phyloP scores from a whole-genome alignment of 2,329 filamentous ascomycete genomes.

The Trichoderma semiorbis region DNA sequence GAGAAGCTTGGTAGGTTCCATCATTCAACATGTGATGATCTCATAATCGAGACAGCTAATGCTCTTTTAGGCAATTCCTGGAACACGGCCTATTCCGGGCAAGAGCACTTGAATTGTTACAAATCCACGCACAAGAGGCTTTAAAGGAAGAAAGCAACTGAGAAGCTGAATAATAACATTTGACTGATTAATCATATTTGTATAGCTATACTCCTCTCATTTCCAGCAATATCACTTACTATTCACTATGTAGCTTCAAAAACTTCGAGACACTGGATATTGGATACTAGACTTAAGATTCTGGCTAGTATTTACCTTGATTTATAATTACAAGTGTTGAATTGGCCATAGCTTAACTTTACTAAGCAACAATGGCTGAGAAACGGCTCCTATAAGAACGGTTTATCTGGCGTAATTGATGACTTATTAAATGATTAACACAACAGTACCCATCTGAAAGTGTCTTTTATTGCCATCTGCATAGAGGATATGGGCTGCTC shows the following conservation, averaged over 20 bases:
- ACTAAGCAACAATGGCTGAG: not conserved
- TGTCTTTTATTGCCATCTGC: not conserved
- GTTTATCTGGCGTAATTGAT: not conserved
- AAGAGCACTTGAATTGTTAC: not conserved
- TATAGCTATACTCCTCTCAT: too few species aligned
- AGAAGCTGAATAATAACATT: not conserved
- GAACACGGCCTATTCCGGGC: not conserved
- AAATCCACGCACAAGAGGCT: not conserved
- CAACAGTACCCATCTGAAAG: not conserved
- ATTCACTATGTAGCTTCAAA: too few species aligned
- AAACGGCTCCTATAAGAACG: not conserved
- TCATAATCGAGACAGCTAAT: not conserved
- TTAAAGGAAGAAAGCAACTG: not conserved
- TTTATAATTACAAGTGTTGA: not conserved
- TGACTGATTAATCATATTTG: not conserved
- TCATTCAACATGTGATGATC: not conserved
- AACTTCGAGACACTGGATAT: too few species aligned
- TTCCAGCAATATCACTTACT: too few species aligned
- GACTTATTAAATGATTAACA: not conserved
- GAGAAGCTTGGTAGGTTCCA: not conserved
- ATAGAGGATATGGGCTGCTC: not conserved
- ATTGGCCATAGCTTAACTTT: not conserved
- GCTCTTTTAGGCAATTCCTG: not conserved
- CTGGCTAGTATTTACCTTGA: too few species aligned
- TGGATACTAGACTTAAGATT: too few species aligned